Evolutionary conservation across 1,284 basidiomycete genomes (phyloP), one percentile per base, ranked within the genome.

Genomic region (Malassezia yamatoensis): DNA sequence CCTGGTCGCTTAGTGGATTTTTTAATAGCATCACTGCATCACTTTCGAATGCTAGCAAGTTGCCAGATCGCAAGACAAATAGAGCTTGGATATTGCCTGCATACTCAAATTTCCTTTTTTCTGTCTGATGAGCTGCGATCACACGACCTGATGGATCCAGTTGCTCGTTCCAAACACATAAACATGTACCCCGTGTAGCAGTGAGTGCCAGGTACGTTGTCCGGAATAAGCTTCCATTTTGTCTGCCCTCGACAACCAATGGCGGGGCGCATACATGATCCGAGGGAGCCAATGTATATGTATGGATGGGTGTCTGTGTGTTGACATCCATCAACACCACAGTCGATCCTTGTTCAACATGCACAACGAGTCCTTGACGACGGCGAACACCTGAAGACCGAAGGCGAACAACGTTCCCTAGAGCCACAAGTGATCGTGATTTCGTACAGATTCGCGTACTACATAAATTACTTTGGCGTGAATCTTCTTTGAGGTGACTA

Each of bases 241-340:
- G 16, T 21, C 24, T 32, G 34, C 51, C 40, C 55, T 58, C 55
- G 24, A 58, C 51, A 18, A 58, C 55, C 18, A 58, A 47, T 8
- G 55, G 55, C 39, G 55, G 50, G n/a, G 50, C 49, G 46, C 45
- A 49, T 10, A 29, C 51, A 15, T 18, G 55, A 36, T 58, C 55
- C 11, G 50, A 49, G 10, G 55, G 55, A 36, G 44, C 46, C 16
- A 58, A 42, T 16, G 55, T 58, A 42, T 58, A 49, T 6, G 55
- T 58, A 24, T 58, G 55, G 12, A 58, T 40, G 21, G 55, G 55
- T 21, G 46, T 58, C 29, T 58, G 55, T n/a, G 55, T 53, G 32
- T 53, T 39, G 24, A 58, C 20, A 32, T 58, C 55, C 44, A 53
- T 16, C 20, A 58, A 51, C n/a, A 48, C 50, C 21, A 53, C 35